phyloP scores from a whole-genome alignment of 805 yeast species.

The Teunomyces stri region DNA sequence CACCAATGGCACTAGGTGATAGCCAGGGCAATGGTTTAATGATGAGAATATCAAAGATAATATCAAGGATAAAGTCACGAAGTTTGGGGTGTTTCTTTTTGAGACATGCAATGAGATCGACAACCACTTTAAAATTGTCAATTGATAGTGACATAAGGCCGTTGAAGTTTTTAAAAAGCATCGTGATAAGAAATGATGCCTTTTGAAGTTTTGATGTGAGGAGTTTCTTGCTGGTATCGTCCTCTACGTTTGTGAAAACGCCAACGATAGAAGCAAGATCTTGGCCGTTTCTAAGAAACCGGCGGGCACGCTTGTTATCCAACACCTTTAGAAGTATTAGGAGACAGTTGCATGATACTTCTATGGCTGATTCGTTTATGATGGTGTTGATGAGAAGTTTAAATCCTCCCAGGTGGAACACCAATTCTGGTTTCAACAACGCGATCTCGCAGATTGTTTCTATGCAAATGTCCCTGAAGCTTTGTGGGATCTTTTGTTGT shows the following conservation, averaged over 20 bases:
- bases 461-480: conserved; percentile 45
- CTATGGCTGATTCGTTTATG: conserved; percentile 19
- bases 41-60: conserved; percentile 65
- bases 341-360: conserved; percentile 23
- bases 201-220: conserved; percentile 54
- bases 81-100: conserved; percentile 53
- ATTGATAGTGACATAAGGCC: conserved; percentile 69
- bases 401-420: conserved; percentile 56
- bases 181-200: conserved; percentile 56
- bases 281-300: conserved; percentile 54
- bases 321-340: conserved; percentile 53
- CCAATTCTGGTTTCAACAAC: conserved; percentile 37
- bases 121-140: conserved; percentile 53
- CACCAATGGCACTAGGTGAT: conserved; percentile 20
- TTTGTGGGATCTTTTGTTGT: conserved; percentile 14
- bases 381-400: conserved; percentile 40
- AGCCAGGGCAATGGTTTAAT: conserved; percentile 59
- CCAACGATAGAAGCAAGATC: conserved; percentile 64
- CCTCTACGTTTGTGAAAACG: conserved; percentile 53
- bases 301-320: conserved; percentile 54
- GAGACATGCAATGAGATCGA: conserved; percentile 60
- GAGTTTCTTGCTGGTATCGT: conserved; percentile 11
- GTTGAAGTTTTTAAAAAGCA: conserved; percentile 67
- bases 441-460: conserved; percentile 41
- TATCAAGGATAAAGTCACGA: conserved; percentile 65